phyloP scores from a whole-genome alignment of 129 eudicot species.

The Tanacetum coccineum region DNA sequence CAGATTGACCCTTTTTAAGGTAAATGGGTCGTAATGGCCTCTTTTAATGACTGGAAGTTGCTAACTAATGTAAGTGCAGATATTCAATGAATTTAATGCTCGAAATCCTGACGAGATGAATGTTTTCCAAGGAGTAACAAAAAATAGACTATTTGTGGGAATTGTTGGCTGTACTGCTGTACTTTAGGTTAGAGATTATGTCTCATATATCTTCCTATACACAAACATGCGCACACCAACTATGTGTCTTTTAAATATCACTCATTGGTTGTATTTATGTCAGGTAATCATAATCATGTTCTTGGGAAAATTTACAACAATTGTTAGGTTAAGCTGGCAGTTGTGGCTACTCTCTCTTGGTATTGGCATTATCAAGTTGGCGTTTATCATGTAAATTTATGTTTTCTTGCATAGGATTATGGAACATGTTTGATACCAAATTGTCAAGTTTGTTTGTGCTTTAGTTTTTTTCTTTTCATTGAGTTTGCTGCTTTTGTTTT shows the following conservation, averaged over 20 bases:
- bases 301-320: slow-evolving; percentile 78
- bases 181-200: slow-evolving; percentile 52
- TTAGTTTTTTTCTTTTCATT: background rate
- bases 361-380: too few relatives aligned
- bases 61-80: too few relatives aligned
- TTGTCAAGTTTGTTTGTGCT: background rate
- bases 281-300: slow-evolving; percentile 76
- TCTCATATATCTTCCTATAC: slow-evolving; percentile 9
- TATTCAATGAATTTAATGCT: too few relatives aligned
- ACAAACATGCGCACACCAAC: background rate
- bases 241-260: slow-evolving; percentile 4
- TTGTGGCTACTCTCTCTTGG: slow-evolving; percentile 83
- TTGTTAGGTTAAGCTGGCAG: slow-evolving; percentile 78
- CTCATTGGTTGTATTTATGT: background rate
- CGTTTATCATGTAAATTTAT: too few relatives aligned
- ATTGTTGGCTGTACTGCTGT: slow-evolving; percentile 51
- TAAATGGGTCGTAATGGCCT: too few relatives aligned
- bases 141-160: slow-evolving; percentile 71
- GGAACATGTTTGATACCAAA: too few relatives aligned
- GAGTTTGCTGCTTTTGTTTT: too few relatives aligned
- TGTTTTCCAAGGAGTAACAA: slow-evolving; percentile 67
- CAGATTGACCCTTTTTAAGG: too few relatives aligned
- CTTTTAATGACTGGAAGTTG: too few relatives aligned
- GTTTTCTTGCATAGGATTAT: too few relatives aligned
- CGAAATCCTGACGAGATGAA: slow-evolving; percentile 86